Conservation (phyloP, 2,329 filamentous ascomycete genomes). For the Claviceps africana region DNA sequence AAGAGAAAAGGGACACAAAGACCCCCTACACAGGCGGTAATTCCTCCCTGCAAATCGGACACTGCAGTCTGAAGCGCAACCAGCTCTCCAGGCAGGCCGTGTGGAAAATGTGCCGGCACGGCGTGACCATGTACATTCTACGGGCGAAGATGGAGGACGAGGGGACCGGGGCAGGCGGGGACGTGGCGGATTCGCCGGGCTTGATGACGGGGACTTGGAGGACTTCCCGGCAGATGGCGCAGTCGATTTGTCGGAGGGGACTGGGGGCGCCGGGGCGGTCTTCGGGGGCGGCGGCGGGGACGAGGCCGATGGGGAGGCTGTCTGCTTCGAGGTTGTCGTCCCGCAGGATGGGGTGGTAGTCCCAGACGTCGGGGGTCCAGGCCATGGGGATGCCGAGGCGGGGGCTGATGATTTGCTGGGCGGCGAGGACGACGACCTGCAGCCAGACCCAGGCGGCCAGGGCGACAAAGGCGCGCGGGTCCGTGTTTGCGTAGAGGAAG, state of each 20-base stretch:
- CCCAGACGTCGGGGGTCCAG: conserved; percentile 65
- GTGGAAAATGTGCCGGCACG: conserved; percentile 92
- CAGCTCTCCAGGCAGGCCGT: conserved; percentile 83
- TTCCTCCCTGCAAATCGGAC: conserved; percentile 85
- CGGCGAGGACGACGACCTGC: conserved; percentile 64
- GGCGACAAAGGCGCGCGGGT: conserved; percentile 48
- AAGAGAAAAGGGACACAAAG: neutral
- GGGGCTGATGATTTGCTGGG: conserved; percentile 75
- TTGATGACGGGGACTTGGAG: conserved; percentile 76
- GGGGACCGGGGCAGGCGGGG: neutral
- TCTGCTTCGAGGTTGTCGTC: conserved; percentile 72
- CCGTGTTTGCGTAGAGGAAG: conserved; percentile 61
- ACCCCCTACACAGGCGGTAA: conserved; percentile 59
- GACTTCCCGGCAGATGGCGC: conserved; percentile 85
- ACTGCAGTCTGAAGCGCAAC: conserved; percentile 88
- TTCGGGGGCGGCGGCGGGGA: conserved; percentile 11
- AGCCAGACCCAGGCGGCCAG: conserved; percentile 68
- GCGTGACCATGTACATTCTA: conserved; percentile 90
- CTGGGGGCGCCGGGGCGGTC: conserved; percentile 1
- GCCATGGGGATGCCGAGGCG: conserved; percentile 67
- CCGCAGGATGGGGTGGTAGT: conserved; percentile 83
- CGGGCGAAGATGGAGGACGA: conserved; percentile 50
- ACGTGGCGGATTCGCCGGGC: conserved; percentile 26
- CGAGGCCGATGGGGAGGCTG: conserved; percentile 63
- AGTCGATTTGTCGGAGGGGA: conserved; percentile 52